Base-by-base conservation (phyloP, 2,329 filamentous ascomycete genomes). In the Bipolaris bicolor region DNA sequence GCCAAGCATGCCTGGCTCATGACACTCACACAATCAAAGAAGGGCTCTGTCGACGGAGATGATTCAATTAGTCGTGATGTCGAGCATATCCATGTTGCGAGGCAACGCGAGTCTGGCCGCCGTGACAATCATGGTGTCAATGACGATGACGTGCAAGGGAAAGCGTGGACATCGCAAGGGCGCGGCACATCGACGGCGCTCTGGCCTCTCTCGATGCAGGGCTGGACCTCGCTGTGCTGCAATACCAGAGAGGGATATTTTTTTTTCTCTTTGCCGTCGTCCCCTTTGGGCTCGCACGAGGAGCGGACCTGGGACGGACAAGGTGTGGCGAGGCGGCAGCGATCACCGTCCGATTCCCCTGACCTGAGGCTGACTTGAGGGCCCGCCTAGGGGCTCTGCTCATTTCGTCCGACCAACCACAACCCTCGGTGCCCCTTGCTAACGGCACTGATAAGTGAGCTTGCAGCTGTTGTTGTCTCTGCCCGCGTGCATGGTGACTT, bases 391-490 rank as follows among this genome's bases (percentile, higher is more conserved):
- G 53, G 54, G 62, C 56, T 52, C 54, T 49, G 47, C 63, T 71
- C 65, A 69, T 73, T 71, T 70, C 57, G 61, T 46, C 55, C 22
- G 52, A 50, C 64, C 63, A 63, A 61, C 61, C 66, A 65, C 18
- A 55, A 60, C 40, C 31, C 11, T 3, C 11, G 9, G n/a, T 22
- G 52, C 60, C 62, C 61, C 56, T 64, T 57, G 49, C 39, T 26
- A 46, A 43, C 41, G 47, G 29, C 36, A 36, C 41, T 55, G 50
- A 55, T 57, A 55, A 49, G 55, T 55, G 39, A 44, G 31, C 22
- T 54, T 16, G 41, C 36, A 41, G 34, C 53, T 37, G 37, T 45
- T 31, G 26, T 18, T 45, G 24, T 33, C 16, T 29, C 18, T 33
- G 43, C 15, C 24, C 49, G 48, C 46, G 33, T 44, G 16, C 39